phyloP scores from a whole-genome alignment of 306 rosid genomes.

The Notholithocarpus densiflorus region DNA sequence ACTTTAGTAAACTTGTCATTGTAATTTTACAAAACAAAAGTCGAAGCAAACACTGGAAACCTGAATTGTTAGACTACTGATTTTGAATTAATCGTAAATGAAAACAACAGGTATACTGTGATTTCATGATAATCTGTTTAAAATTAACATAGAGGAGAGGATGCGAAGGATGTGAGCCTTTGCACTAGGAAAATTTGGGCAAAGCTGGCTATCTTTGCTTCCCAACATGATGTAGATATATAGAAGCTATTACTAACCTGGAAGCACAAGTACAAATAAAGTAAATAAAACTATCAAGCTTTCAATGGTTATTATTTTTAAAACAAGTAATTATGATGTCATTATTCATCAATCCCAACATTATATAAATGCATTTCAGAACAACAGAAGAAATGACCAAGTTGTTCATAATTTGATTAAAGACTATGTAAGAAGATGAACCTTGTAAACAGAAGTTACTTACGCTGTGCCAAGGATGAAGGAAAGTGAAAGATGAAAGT shows the following conservation, averaged over 20 bases:
- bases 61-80: neutral
- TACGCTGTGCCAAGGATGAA: conserved; percentile 92
- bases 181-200: neutral
- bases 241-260: conserved; percentile 84
- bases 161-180: neutral
- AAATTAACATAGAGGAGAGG: neutral
- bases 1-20: neutral
- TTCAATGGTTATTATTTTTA: neutral
- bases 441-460: conserved; percentile 32
- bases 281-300: neutral
- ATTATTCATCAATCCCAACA: neutral
- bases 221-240: conserved; percentile 79
- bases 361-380: neutral
- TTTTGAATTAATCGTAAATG: neutral
- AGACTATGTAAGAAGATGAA: neutral
- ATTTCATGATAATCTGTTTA: neutral
- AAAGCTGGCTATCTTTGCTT: conserved; percentile 55
- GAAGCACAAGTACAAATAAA: conserved; percentile 7
- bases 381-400: neutral
- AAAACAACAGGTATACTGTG: neutral
- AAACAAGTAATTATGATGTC: neutral
- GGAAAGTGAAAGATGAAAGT: conserved; percentile 90
- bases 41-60: neutral
- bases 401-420: neutral
- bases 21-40: neutral